Evolutionary conservation across 2,329 filamentous ascomycete species (phyloP).

Genomic region (Neurospora sp.): DNA sequence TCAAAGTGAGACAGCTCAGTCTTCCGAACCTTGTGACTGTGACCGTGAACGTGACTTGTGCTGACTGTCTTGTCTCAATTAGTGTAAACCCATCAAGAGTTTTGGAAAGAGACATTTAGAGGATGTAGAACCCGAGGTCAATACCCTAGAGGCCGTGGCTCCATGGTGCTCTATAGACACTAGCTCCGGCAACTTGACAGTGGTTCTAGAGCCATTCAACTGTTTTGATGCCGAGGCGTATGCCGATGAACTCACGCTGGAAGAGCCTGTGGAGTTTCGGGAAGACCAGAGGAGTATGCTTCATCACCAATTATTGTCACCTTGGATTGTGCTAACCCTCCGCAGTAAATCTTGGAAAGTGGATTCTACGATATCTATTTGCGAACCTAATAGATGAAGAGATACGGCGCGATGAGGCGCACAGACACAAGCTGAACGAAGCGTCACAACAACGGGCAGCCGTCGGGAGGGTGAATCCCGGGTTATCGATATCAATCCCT

Average conservation of each 20-base stretch:
- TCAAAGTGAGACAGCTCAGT: slow-evolving; percentile 50
- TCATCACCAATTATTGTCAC: background rate
- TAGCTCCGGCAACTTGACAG: slow-evolving; percentile 81
- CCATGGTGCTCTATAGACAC: slow-evolving; percentile 97
- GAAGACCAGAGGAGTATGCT: slow-evolving; percentile 85
- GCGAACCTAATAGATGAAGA: slow-evolving; percentile 83
- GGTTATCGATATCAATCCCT: slow-evolving; percentile 45
- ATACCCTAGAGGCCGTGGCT: slow-evolving; percentile 79
- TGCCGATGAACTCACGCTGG: slow-evolving; percentile 72
- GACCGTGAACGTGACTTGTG: background rate
- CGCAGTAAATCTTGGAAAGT: slow-evolving; percentile 88
- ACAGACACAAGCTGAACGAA: slow-evolving; percentile 60
- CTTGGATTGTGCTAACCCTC: slow-evolving; percentile 8
- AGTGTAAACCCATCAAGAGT: slow-evolving; percentile 81
- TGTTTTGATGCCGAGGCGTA: slow-evolving; percentile 98
- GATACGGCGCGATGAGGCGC: slow-evolving; percentile 66
- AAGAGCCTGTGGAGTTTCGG: slow-evolving; percentile 67
- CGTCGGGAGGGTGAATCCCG: slow-evolving; percentile 45
- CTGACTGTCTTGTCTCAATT: background rate
- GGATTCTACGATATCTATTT: slow-evolving; percentile 90
- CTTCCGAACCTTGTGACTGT: background rate
- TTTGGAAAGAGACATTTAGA: slow-evolving; percentile 92
- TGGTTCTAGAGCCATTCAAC: slow-evolving; percentile 85
- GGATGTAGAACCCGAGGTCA: slow-evolving; percentile 78
- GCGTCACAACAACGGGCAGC: slow-evolving; percentile 47